phyloP scores from a whole-genome alignment of 805 yeast genomes.

The Grigorovia transvaalensis region DNA sequence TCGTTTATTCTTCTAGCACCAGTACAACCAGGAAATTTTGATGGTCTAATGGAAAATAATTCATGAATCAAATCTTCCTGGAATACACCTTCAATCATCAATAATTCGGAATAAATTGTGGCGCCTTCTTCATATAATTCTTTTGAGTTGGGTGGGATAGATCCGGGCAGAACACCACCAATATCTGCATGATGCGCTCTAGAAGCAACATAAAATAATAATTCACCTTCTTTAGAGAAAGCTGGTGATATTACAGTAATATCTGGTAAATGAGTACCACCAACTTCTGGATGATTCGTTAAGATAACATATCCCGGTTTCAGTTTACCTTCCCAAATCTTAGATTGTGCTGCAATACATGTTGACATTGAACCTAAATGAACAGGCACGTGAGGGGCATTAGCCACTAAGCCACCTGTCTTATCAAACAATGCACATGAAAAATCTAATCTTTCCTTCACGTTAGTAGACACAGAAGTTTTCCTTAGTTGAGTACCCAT shows the following conservation, averaged over 20 bases:
- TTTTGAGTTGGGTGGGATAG: slow-evolving; percentile 89
- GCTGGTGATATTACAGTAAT: slow-evolving; percentile 91
- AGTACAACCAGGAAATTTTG: slow-evolving; percentile 73
- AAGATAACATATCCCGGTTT: slow-evolving; percentile 66
- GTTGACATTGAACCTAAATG: slow-evolving; percentile 83
- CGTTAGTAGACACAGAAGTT: slow-evolving; percentile 74
- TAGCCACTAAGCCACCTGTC: slow-evolving; percentile 71
- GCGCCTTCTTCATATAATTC: slow-evolving; percentile 88
- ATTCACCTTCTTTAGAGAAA: slow-evolving; percentile 43
- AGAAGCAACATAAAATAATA: slow-evolving; percentile 83
- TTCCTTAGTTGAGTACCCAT: slow-evolving; percentile 76
- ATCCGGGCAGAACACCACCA: slow-evolving; percentile 86
- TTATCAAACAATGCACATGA: slow-evolving; percentile 77
- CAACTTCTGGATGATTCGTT: slow-evolving; percentile 72
- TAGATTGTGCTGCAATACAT: slow-evolving; percentile 57
- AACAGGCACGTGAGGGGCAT: slow-evolving; percentile 84
- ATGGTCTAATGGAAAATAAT: slow-evolving; percentile 61
- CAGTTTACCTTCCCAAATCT: slow-evolving; percentile 52
- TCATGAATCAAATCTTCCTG: slow-evolving; percentile 61
- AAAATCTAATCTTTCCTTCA: slow-evolving; percentile 73
- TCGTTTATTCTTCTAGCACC: slow-evolving; percentile 81
- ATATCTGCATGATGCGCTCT: slow-evolving; percentile 96
- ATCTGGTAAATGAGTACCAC: slow-evolving; percentile 86
- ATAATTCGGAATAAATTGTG: slow-evolving; percentile 63
- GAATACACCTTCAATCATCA: slow-evolving; percentile 62